Evolutionary conservation across 2,329 filamentous ascomycete species (phyloP), one percentile per base, ranked within the genome.

Genomic region (Arthrobotrys sinensis): DNA sequence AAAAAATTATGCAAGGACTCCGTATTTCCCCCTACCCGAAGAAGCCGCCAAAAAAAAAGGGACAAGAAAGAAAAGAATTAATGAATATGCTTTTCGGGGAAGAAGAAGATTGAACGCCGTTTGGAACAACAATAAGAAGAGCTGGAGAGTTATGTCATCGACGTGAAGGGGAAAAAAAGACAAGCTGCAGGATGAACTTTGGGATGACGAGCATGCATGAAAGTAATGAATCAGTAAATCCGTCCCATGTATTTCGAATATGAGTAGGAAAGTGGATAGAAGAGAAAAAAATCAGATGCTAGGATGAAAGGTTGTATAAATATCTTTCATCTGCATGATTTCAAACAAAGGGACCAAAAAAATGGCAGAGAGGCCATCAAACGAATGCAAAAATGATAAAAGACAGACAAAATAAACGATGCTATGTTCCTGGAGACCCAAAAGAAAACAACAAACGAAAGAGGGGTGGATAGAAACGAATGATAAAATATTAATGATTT

Each of bases 291-390:
- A 43, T 43, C 36, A 68, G 68, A 67, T 71, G 69, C 75, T 63
- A n/a, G 28, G 21, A 50, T 83, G 81, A 85, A 50, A 85, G 82
- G 69, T 82, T 84, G 85, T 85, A 85, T 43, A 81, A 79, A 24
- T 83, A 80, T 24, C 84, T 82, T 21, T 82, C 79, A 14, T 82
- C 80, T n/a, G 64, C 46, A 55, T n/a, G 36, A 64, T 50, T 40
- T 55, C 11, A 52, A 60, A 40, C 4, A 32, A 10, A 19, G 14
- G 21, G 43, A 43, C 10, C 21, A 38, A 69, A 70, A 32, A 12
- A 34, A 52, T 60, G 60, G 28, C 36, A 10, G 32, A 12, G 16
- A 3, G 1, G 52, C 52, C 52, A 55, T 53, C 14, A 19, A 52
- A 62, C 24, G 43, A 67, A 67, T 52, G 52, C 62, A 53, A 72